Base-by-base conservation (phyloP, 495 filamentous ascomycete species). In the Bathelium albidoporum region DNA sequence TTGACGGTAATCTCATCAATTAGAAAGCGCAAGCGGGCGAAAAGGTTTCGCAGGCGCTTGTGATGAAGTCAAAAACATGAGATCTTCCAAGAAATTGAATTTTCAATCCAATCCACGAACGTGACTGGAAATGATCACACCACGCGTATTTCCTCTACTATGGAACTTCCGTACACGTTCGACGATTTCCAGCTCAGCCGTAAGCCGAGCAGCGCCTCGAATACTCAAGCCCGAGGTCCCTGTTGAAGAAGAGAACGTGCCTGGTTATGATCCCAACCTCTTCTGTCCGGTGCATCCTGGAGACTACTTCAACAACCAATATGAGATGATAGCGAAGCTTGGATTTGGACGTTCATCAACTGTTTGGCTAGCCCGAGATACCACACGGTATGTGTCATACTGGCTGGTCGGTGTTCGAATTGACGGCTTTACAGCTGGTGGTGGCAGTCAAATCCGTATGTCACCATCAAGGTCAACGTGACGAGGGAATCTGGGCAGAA, bases 321-420 rank as follows among this genome's bases (percentile, higher is more conserved):
- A 77, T 60, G 74, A 78, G 60, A 66, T 77, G 7, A 58, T 75
- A 2, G 71, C 68, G n/a, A 80, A 82, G 66, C 65, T 82, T 32
- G 77, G 78, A 22, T 79, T 69, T 65, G 78, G 77, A 1, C 66
- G 66, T 11, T 68, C 52, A 31, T 80, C 78, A 16, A 80, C 77
- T 1, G 72, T 76, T 22, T 82, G 80, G 80, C 72, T 84, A 29
- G 76, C 75, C 41, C 74, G 75, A 39, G 79, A 82, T 75, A 72
- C 82, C 4, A 49, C 9, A 9, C 3, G 43, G 34, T 39, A 14
- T 14, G 5, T 14, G 34, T 5, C 5, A 39, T 39, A 5, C 34
- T 39, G 14, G 14, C 5, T 39, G 14, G 14, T 5, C 34, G 5
- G 14, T 14, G 5, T 39, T 39, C 14, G 5, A 5, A 39, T 14